Conservation (phyloP, 2,329 filamentous ascomycete genomes). For the Aplosporella prunicola region DNA sequence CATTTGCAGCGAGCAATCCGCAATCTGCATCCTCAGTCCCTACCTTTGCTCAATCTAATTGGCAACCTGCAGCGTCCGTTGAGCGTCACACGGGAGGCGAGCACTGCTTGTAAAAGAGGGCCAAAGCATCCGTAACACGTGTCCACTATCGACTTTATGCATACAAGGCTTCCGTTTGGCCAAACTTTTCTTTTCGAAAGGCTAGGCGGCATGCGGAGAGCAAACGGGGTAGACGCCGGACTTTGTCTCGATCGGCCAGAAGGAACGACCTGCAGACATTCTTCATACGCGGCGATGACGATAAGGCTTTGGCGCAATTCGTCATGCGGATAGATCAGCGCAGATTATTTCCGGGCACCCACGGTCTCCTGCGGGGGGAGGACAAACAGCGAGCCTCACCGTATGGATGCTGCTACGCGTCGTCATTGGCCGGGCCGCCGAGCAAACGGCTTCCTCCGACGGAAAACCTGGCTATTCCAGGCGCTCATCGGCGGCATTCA, state of each 20-base stretch:
- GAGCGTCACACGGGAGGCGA: conserved; percentile 1
- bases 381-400: no score
- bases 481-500: no score
- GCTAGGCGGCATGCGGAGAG: no score
- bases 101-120: conserved; percentile 4
- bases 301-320: not conserved
- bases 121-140: conserved; percentile 6
- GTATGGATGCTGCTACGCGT: no score
- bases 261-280: not conserved
- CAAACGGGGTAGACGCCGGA: not conserved
- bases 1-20: conserved; percentile 3
- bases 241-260: not conserved
- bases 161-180: not conserved
- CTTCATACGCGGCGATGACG: not conserved
- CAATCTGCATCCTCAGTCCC: not conserved
- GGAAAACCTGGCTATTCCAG: no score
- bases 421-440: no score
- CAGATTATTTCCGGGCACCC: no score
- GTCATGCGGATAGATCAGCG: no score
- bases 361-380: no score
- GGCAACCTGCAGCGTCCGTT: not conserved
- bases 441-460: no score
- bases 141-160: conserved; percentile 4
- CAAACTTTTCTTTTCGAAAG: not conserved
- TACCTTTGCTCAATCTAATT: not conserved